Evolutionary conservation across 495 filamentous ascomycete species (phyloP).

Genomic region (Penicillium alfredii): DNA sequence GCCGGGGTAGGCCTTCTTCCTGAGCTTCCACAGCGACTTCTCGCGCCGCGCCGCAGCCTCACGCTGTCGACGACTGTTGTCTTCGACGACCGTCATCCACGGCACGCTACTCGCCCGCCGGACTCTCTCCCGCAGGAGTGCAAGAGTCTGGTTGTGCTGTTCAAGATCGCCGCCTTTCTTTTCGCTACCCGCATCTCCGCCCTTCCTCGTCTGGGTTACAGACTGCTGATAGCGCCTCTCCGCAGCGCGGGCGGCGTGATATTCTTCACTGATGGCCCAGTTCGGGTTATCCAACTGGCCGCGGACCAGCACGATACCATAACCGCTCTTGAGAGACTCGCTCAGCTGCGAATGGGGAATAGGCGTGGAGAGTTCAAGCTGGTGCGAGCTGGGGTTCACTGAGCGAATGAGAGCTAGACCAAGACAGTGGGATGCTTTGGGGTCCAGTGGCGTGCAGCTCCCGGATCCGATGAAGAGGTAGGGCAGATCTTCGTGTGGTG

Average conservation of each 20-base stretch:
- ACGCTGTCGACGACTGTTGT: slow-evolving; percentile 27
- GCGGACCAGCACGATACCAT: slow-evolving; percentile 45
- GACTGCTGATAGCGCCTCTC: slow-evolving; percentile 29
- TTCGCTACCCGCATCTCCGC: slow-evolving; percentile 6
- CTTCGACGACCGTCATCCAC: slow-evolving; percentile 44
- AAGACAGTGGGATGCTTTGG: slow-evolving; percentile 38
- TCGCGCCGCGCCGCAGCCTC: slow-evolving; percentile 30
- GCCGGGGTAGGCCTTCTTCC: slow-evolving; percentile 40
- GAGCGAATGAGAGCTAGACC: slow-evolving; percentile 49
- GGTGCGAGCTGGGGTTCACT: slow-evolving; percentile 33
- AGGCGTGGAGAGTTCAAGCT: slow-evolving; percentile 45
- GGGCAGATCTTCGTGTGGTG: slow-evolving; percentile 31
- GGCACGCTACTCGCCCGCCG: slow-evolving; percentile 38
- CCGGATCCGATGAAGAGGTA: slow-evolving; percentile 39
- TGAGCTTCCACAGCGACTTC: slow-evolving; percentile 39
- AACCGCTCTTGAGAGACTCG: slow-evolving; percentile 28
- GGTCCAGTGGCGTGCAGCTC: slow-evolving; percentile 36
- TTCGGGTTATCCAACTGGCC: slow-evolving; percentile 48
- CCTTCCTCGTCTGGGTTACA: slow-evolving; percentile 22
- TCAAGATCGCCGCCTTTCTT: slow-evolving; percentile 7
- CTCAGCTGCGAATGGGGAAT: slow-evolving; percentile 32
- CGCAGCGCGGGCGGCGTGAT: slow-evolving; percentile 35
- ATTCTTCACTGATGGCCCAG: slow-evolving; percentile 46
- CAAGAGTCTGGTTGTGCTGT: slow-evolving; percentile 18
- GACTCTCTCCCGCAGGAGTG: slow-evolving; percentile 29